Evolutionary conservation across 192 early-diverging fungal genomes (phyloP), one percentile per base, ranked within the genome.

Genomic region (Spizellomyces sp.): DNA sequence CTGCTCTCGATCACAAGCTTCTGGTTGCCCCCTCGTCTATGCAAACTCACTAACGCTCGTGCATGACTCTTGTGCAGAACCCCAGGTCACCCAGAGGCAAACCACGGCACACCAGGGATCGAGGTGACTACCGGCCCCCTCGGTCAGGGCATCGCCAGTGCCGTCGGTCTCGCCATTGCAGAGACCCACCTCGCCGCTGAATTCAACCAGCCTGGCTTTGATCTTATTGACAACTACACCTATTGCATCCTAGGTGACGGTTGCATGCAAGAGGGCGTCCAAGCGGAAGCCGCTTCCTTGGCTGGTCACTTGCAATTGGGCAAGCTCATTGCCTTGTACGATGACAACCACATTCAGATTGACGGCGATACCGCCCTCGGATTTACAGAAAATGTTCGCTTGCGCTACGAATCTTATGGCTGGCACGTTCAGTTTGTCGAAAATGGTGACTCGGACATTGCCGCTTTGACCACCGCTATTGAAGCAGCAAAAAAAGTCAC

Each of bases 41-140:
- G 5, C 5, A 65, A 48, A 74, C 59, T 42, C 45, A 55, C 45
- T 58, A 21, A 79, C 47, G 21, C 62, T 45, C 45, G 7, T 14
- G n/a, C 57, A 44, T 62, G 46, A 57, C 56, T 67, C 66, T 60
- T 36, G 0, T 0, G 1, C 27, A 95, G 92, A 67, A 97, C 95
- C 55, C 97, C 97, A 21, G 97, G 97, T 5, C 97, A 99, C 75
- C 97, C 97, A 36, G 97, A 99, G 82, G 78, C 80, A 19, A 80
- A 84, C 69, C 88, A 90, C 62, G 80, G 91, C n/a, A 93, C 94
- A 41, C 82, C 85, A 56, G 96, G 97, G 57, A 88, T 99, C 75
- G 97, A 99, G 80, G 95, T 97, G 12, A 94, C 97, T 43, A 99
- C 97, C 62, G 96, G 96, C 46, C 96, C 96, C 48, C 89, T 98